Base-by-base conservation (phyloP, 164 flowering plant species). In the Tinospora cordifolia region DNA sequence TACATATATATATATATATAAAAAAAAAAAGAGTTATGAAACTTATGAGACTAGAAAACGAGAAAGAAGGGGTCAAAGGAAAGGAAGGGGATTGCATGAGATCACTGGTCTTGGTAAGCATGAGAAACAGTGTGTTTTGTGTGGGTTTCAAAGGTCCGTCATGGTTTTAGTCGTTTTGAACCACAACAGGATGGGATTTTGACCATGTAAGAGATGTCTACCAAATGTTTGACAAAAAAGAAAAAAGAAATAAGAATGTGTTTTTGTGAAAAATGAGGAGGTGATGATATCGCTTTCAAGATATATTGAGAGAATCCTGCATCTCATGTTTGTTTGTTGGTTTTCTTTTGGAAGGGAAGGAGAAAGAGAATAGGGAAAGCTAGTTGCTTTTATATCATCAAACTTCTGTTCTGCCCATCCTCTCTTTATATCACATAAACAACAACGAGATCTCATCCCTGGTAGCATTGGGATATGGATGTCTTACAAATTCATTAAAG, bases 291-390 rank as follows among this genome's bases (percentile, higher is more conserved):
- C 84, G 36, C 82, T 76, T 65, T 84, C 83, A 73, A 66, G 64
- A 72, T 76, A 81, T 75, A 75, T 72, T 60, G 68, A 59, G 71
- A 68, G 78, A 72, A 78, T 79, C 85, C 82, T 60, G 8, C 38
- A 39, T 67, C 63, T 65, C 51, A 41, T 62, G 62, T 22, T 59
- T 11, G 36, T 74, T 80, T 75, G 80, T 81, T 82, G 81, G 72
- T 54, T 76, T 78, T 78, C 76, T 66, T 69, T 78, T 77, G 76
- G 81, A 71, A 62, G 72, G 72, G 72, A 63, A 69, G 68, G 71
- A 70, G n/a, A n/a, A 54, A 39, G 24, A 65, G 67, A 63, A 73
- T 68, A 70, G 64, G 64, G 62, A 65, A 65, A 63, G 39, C 36
- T 44, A 62, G 69, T 69, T 65, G 54, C 69, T 46, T 72, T 75